Evolutionary conservation across 2,329 filamentous ascomycete genomes (phyloP).

Genomic region (Didymella segeticola): DNA sequence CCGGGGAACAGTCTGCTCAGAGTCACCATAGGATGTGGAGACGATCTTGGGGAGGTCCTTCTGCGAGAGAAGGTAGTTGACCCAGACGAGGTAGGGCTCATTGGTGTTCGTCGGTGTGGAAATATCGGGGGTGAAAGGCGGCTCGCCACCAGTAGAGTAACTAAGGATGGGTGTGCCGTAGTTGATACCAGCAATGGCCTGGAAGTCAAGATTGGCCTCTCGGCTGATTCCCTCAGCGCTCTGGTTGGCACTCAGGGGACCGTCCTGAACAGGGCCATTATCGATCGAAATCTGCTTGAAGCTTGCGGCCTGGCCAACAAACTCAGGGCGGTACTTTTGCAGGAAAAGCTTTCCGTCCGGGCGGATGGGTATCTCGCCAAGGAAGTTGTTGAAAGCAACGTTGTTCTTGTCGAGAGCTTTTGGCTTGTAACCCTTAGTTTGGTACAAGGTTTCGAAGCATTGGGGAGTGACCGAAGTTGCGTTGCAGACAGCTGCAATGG

Average conservation of each 20-base stretch:
- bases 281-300: constrained; percentile 67
- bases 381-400: constrained; percentile 58
- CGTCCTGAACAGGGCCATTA: constrained; percentile 59
- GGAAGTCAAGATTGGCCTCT: constrained; percentile 70
- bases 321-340: constrained; percentile 59
- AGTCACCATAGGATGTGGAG: constrained; percentile 70
- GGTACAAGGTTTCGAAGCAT: constrained; percentile 62
- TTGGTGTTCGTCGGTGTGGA: constrained; percentile 62
- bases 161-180: constrained; percentile 62
- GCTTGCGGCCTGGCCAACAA: constrained; percentile 54
- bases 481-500: constrained; percentile 56
- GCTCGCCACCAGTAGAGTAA: constrained; percentile 66
- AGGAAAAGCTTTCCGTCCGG: constrained; percentile 66
- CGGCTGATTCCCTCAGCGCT: constrained; percentile 46
- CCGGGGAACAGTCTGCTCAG: constrained; percentile 68
- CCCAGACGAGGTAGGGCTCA: constrained; percentile 71
- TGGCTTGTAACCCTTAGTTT: constrained; percentile 60
- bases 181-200: constrained; percentile 65
- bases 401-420: constrained; percentile 53
- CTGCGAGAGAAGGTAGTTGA: constrained; percentile 64
- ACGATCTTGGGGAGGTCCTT: constrained; percentile 67
- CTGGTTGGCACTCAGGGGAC: constrained; percentile 45
- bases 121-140: constrained; percentile 59
- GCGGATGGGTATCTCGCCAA: constrained; percentile 59
- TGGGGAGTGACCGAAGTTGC: constrained; percentile 59